Conservation (phyloP, 495 filamentous ascomycete genomes). For the Glarea lozoyensis region DNA sequence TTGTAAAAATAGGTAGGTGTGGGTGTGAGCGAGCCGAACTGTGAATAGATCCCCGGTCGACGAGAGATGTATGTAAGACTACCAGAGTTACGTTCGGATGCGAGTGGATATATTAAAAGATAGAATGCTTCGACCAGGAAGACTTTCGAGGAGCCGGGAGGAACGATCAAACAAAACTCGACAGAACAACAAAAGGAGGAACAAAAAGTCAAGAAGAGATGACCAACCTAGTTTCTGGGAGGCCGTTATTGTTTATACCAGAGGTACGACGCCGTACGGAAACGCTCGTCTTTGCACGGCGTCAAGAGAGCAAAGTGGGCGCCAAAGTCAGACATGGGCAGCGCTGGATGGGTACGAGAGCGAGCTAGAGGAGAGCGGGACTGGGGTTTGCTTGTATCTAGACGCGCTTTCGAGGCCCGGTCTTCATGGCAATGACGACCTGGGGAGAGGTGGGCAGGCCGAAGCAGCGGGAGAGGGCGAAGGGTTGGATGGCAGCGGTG, state of each 20-base stretch:
- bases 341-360: constrained; percentile 5
- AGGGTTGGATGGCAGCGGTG: too few relatives aligned
- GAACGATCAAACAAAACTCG: too few relatives aligned
- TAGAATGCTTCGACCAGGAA: constrained; percentile 32
- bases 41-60: constrained; percentile 9
- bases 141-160: constrained; percentile 19
- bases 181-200: constrained; percentile 12
- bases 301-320: constrained; percentile 13
- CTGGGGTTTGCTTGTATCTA: background rate
- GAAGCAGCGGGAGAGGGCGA: background rate
- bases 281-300: constrained; percentile 4
- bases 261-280: constrained; percentile 10
- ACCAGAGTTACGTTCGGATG: constrained; percentile 26
- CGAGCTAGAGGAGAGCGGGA: background rate
- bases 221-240: constrained; percentile 18
- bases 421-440: background rate
- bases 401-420: constrained; percentile 4
- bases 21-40: constrained; percentile 7
- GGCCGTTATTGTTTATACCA: constrained; percentile 25
- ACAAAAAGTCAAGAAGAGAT: constrained; percentile 22
- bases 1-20: constrained; percentile 17
- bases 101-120: constrained; percentile 20
- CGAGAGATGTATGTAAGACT: constrained; percentile 17
- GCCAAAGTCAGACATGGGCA: constrained; percentile 13
- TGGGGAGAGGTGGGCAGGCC: constrained; percentile 2